Evolutionary conservation across 2,329 filamentous ascomycete genomes (phyloP).

Genomic region (Fusarium goolgardi): DNA sequence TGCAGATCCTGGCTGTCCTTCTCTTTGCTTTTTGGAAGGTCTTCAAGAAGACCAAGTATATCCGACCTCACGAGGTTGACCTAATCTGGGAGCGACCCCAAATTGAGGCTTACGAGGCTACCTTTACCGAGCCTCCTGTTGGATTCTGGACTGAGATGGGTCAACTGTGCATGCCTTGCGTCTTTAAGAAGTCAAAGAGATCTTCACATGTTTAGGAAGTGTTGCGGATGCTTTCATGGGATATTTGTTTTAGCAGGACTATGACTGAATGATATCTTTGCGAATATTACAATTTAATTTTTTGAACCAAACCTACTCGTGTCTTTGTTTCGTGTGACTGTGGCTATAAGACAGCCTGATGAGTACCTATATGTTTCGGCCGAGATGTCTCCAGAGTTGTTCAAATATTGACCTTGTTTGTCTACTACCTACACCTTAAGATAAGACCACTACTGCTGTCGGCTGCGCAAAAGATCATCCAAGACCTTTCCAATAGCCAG

Average conservation of each 20-base stretch:
- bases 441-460: accelerated
- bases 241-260: not conserved
- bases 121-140: constrained; percentile 60
- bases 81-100: constrained; percentile 68
- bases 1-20: constrained; percentile 65
- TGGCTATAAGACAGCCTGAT: no score
- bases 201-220: constrained; percentile 11
- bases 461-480: constrained; percentile 9
- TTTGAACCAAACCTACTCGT: not conserved
- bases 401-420: not conserved
- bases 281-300: constrained; percentile 12
- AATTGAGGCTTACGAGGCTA: constrained; percentile 67
- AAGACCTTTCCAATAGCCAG: constrained; percentile 24
- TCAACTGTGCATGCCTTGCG: constrained; percentile 55
- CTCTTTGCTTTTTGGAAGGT: constrained; percentile 72
- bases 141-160: constrained; percentile 66
- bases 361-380: not conserved
- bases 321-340: not conserved
- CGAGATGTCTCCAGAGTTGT: not conserved
- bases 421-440: no score
- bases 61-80: constrained; percentile 65
- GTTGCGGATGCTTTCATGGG: not conserved
- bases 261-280: constrained; percentile 17
- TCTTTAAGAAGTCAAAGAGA: constrained; percentile 48
- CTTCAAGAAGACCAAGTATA: constrained; percentile 65